These are phyloP conservation scores for Cordia subcordata DNA, from an alignment of 257 asterid species.

Conservation along the genomic window DNA sequence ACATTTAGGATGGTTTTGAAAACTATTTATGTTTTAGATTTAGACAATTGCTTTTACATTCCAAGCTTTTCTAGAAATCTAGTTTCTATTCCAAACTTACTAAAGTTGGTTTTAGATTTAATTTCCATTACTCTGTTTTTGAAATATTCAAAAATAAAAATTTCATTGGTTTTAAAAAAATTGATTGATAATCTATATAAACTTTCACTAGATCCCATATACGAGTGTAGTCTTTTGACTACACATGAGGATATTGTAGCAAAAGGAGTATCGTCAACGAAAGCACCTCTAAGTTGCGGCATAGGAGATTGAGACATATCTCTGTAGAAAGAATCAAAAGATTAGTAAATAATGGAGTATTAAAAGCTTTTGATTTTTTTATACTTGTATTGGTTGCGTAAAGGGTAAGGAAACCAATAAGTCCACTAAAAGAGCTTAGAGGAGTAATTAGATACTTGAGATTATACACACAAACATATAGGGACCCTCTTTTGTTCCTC, in stretches of 20 bases:
- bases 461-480: background rate
- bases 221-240: background rate
- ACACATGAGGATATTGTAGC: background rate
- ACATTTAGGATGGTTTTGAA: background rate
- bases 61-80: too few relatives aligned
- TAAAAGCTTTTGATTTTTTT: background rate
- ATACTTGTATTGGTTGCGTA: too few relatives aligned
- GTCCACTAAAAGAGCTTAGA: background rate
- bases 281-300: background rate
- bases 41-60: too few relatives aligned
- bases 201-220: background rate
- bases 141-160: too few relatives aligned
- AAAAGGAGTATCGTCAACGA: background rate
- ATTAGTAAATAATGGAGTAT: background rate
- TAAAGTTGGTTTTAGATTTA: background rate
- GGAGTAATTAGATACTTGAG: background rate
- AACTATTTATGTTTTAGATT: background rate
- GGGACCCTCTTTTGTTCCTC: background rate
- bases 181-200: background rate
- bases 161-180: background rate
- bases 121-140: too few relatives aligned
- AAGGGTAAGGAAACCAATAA: slow-evolving; percentile 5
- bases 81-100: too few relatives aligned
- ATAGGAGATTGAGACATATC: slow-evolving; percentile 4
- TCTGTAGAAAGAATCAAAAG: background rate